Evolutionary conservation across 1,284 basidiomycete species (phyloP).

Genomic region (Lentinula novae-zelandiae): DNA sequence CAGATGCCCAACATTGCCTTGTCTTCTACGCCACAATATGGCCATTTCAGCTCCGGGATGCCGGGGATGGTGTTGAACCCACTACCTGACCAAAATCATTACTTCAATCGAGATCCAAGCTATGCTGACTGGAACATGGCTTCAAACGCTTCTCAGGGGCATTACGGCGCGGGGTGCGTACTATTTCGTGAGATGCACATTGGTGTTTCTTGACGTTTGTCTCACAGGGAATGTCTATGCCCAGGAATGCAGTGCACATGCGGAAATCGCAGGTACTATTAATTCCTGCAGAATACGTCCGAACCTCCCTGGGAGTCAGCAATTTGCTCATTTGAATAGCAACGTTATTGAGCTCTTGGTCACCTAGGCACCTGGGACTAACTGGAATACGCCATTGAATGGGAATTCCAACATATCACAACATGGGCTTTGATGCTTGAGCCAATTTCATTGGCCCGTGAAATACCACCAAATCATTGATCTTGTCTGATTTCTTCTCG

Average conservation of each 20-base stretch:
- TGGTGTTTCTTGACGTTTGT: constrained; percentile 4
- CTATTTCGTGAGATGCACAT: background rate
- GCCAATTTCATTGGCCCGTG: constrained; percentile 1
- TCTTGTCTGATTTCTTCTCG: background rate
- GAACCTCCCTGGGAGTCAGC: constrained; percentile 4
- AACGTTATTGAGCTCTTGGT: constrained; percentile 1
- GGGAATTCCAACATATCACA: background rate
- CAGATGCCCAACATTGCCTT: background rate
- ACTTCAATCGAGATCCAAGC: constrained; percentile 3
- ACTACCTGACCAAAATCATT: background rate
- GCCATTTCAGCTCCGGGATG: background rate
- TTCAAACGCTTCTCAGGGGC: constrained; percentile 8
- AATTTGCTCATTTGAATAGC: background rate
- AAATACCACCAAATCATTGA: constrained; percentile 6
- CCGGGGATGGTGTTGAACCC: constrained; percentile 1
- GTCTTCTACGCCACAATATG: constrained; percentile 4
- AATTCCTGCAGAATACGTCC: background rate
- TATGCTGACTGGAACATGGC: constrained; percentile 5
- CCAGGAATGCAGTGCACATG: constrained; percentile 15
- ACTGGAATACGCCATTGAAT: background rate
- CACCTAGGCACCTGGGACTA: background rate
- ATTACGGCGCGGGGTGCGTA: constrained; percentile 9
- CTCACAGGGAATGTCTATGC: constrained; percentile 12
- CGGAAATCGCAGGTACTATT: constrained; percentile 13
- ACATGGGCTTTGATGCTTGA: background rate